Percentiles rank a stretch among this genome's conserved stretches.
These are phyloP conservation scores for Gossypium gossypioides DNA, from an alignment of 441 rosid genomes.

Conservation along the genomic window DNA sequence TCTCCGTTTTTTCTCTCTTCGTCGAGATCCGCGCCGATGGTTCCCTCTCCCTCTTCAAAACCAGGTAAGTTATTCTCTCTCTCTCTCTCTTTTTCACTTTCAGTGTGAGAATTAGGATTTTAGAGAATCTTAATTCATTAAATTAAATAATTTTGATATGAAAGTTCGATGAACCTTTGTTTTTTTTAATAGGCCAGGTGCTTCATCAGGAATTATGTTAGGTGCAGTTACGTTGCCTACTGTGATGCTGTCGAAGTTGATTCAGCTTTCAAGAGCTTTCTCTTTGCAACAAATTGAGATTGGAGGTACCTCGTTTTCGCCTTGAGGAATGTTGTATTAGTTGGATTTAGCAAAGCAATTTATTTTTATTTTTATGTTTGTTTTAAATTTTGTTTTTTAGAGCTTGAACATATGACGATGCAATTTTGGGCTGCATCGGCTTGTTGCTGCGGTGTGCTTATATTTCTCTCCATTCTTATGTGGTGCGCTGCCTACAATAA, in stretches of 20 bases:
- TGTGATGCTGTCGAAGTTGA: constrained; percentile 62
- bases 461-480: constrained; percentile 40
- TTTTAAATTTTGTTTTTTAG: constrained; percentile 26
- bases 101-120: not conserved
- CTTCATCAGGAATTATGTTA: constrained; percentile 76
- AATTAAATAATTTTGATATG: not conserved
- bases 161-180: not conserved
- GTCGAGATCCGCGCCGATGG: constrained; percentile 55
- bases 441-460: constrained; percentile 57
- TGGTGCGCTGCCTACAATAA: constrained; percentile 20
- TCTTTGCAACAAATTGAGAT: constrained; percentile 36
- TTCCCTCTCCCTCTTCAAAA: constrained; percentile 36
- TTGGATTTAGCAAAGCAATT: too few relatives aligned
- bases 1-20: constrained; percentile 47
- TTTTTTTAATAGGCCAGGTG: constrained; percentile 53
- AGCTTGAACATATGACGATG: constrained; percentile 59
- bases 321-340: not conserved
- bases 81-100: not conserved
- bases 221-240: constrained; percentile 79
- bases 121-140: not conserved
- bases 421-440: constrained; percentile 72
- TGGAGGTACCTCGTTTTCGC: constrained; percentile 34
- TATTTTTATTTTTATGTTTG: not conserved
- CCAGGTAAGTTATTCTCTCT: constrained; percentile 35
- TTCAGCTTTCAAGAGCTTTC: constrained; percentile 62